Evolutionary conservation across 306 rosid species (phyloP).

Genomic region (Cucurbita argyrosperma): DNA sequence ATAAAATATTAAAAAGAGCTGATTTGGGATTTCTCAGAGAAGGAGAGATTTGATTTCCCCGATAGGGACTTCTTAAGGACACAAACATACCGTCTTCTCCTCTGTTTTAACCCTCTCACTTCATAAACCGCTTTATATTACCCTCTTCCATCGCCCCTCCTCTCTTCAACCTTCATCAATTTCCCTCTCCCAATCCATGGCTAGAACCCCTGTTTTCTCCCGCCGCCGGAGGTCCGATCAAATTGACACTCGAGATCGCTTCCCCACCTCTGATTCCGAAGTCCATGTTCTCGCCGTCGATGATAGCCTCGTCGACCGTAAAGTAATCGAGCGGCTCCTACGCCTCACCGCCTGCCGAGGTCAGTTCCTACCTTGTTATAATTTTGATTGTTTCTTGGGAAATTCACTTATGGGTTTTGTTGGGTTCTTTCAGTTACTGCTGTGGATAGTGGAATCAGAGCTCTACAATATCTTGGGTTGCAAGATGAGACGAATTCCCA

Average conservation of each 20-base stretch:
- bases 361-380: not conserved
- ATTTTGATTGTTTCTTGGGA: not conserved
- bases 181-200: slow-evolving; percentile 14
- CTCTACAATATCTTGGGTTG: slow-evolving; percentile 71
- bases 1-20: slow-evolving; percentile 14
- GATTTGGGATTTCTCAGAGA: slow-evolving; percentile 34
- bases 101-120: not conserved
- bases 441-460: slow-evolving; percentile 86
- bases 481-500: slow-evolving; percentile 50
- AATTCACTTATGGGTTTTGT: not conserved
- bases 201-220: slow-evolving; percentile 33
- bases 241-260: slow-evolving; percentile 17
- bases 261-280: slow-evolving; percentile 18
- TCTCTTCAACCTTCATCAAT: not conserved
- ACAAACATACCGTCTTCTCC: not conserved
- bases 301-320: slow-evolving; percentile 84
- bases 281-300: slow-evolving; percentile 95
- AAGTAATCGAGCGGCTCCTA: slow-evolving; percentile 74
- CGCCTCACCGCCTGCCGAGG: slow-evolving; percentile 70
- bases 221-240: slow-evolving; percentile 26
- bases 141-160: not conserved
- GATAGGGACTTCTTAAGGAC: slow-evolving; percentile 19
- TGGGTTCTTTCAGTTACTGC: slow-evolving; percentile 47
- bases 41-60: slow-evolving; percentile 64
- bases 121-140: not conserved